Conservation (phyloP, 371 early-diverging fungal species). For the Conidiobolus incongruus region DNA sequence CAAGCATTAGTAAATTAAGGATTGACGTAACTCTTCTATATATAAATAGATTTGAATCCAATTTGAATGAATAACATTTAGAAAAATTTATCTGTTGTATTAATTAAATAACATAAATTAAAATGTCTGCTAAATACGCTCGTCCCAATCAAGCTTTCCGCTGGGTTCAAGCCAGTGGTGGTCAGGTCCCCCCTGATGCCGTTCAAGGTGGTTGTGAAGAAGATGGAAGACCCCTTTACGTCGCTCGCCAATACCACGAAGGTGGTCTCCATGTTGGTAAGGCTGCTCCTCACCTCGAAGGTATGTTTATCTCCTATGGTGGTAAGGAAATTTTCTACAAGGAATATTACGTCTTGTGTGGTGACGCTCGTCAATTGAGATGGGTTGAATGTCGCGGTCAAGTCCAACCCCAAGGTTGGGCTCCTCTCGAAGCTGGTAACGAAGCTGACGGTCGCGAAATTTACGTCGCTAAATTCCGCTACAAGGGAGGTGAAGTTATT, state of each 20-base stretch:
- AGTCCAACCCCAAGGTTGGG: constrained; percentile 5
- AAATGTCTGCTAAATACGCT: not conserved
- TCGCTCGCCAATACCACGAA: constrained; percentile 5
- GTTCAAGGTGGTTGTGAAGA: constrained; percentile 6
- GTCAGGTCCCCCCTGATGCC: constrained; percentile 5
- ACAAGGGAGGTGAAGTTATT: constrained; percentile 12
- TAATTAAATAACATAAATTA: too few relatives aligned
- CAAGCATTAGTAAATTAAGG: too few relatives aligned
- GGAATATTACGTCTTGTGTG: constrained; percentile 22
- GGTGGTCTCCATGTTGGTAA: constrained; percentile 25
- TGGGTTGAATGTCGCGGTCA: constrained; percentile 16
- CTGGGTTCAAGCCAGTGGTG: constrained; percentile 4
- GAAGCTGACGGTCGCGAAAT: constrained; percentile 14
- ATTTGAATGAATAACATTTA: too few relatives aligned
- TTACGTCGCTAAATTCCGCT: constrained; percentile 16
- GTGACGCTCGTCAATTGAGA: constrained; percentile 14
- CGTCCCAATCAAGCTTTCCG: not conserved
- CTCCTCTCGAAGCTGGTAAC: constrained; percentile 17
- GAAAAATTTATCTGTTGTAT: too few relatives aligned
- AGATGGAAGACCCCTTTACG: constrained; percentile 5
- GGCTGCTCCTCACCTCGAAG: constrained; percentile 15
- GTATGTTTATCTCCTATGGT: constrained; percentile 15
- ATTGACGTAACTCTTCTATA: too few relatives aligned
- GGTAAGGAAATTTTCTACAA: constrained; percentile 12
- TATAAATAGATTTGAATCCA: too few relatives aligned